A percentile compares a stretch with the other conserved stretches of the same genome.
phyloP scores from a whole-genome alignment of 768 basidiomycete genomes.

The Suillus alpinus region DNA sequence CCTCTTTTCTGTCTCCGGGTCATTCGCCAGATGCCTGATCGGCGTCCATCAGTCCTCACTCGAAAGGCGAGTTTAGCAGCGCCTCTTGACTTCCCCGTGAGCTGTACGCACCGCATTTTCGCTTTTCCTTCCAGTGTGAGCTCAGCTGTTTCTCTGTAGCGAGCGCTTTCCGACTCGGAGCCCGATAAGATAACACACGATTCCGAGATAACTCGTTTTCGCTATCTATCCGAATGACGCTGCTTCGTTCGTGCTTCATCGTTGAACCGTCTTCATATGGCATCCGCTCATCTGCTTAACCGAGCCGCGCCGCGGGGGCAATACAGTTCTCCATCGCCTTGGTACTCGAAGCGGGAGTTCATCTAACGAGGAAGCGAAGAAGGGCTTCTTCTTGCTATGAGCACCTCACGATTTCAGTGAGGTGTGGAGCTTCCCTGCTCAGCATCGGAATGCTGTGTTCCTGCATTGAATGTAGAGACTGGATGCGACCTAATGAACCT shows the following conservation, averaged over 20 bases:
- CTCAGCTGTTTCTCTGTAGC: not conserved
- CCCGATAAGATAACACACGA: not conserved
- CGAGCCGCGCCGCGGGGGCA: conserved; percentile 3
- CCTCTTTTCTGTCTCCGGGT: not conserved
- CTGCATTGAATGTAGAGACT: not conserved
- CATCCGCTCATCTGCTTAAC: not conserved
- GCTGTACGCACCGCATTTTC: not conserved
- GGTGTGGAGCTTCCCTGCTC: conserved; percentile 3
- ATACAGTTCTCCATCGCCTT: not conserved
- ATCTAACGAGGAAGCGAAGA: conserved; percentile 2
- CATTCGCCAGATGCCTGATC: conserved; percentile 2
- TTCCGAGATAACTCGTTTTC: not conserved
- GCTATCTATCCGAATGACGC: not conserved
- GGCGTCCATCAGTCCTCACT: conserved; percentile 1
- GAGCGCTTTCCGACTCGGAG: not conserved
- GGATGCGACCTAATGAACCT: not conserved
- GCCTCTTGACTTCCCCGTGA: conserved; percentile 1
- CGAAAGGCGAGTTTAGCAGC: not conserved
- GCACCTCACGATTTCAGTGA: not conserved
- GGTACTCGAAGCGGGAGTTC: not conserved
- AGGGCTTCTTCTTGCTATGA: not conserved
- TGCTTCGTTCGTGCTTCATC: not conserved
- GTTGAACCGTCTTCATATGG: not conserved
- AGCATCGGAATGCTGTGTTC: conserved; percentile 1
- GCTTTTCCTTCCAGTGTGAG: not conserved